A percentile compares a stretch with the other conserved stretches of the same genome.
Conservation (phyloP, 352 stramenopile species). For the Blastocystis sp. region DNA sequence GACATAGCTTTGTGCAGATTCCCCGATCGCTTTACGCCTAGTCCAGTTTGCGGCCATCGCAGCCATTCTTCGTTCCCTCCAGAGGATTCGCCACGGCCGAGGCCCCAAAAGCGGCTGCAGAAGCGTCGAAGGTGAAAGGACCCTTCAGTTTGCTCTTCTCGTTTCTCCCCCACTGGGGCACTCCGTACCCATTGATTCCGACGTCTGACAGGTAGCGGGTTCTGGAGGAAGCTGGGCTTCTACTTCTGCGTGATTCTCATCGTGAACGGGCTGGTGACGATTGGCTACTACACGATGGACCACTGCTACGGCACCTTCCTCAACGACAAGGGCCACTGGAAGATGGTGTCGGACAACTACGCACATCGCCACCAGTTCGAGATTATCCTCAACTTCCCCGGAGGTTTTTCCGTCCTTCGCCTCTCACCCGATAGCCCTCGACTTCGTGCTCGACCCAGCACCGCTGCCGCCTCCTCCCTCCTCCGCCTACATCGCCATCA, state of each 20-base stretch:
- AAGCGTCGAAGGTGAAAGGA: not conserved
- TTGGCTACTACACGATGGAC: constrained; percentile 46
- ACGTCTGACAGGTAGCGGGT: constrained; percentile 10
- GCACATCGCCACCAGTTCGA: constrained; percentile 35
- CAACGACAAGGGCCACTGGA: constrained; percentile 38
- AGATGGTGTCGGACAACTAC: constrained; percentile 14
- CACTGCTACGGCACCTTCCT: constrained; percentile 42
- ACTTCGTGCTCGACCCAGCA: constrained; percentile 56
- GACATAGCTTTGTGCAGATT: too few species aligned
- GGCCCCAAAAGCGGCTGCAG: constrained; percentile 6
- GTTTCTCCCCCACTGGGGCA: constrained; percentile 50
- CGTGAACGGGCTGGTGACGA: constrained; percentile 41
- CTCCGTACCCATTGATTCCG: constrained; percentile 12
- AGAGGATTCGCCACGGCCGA: constrained; percentile 30
- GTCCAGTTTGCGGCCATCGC: too few species aligned
- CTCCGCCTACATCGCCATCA: constrained; percentile 57
- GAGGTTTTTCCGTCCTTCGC: not conserved
- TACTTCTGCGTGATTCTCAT: constrained; percentile 62
- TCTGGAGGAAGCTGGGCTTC: constrained; percentile 59
- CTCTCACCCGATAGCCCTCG: not conserved
- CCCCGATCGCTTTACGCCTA: too few species aligned
- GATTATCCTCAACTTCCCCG: constrained; percentile 53
- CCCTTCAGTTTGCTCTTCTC: constrained; percentile 23
- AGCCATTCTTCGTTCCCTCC: too few species aligned
- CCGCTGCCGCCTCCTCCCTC: constrained; percentile 62